Evolutionary conservation across 1,139 yeast genomes (phyloP).

Genomic region (Yamadazyma sp.): DNA sequence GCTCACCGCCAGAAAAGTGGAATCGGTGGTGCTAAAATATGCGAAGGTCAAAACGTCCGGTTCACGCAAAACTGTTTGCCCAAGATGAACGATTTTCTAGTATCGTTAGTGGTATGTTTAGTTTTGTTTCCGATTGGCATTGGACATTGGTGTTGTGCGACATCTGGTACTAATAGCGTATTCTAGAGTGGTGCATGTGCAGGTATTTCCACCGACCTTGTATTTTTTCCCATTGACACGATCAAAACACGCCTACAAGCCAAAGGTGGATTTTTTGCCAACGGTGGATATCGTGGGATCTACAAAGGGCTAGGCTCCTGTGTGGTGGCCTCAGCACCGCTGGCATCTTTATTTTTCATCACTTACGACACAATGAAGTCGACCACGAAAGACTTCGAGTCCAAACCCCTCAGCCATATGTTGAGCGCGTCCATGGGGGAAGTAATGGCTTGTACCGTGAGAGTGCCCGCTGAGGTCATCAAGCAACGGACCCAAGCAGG

Average conservation of each 20-base stretch:
- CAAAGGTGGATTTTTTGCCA: slow-evolving; percentile 85
- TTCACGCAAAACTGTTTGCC: slow-evolving; percentile 30
- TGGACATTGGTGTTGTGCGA: too few relatives aligned
- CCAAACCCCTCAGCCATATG: slow-evolving; percentile 67
- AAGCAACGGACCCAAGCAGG: slow-evolving; percentile 92
- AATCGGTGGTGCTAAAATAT: slow-evolving; percentile 70
- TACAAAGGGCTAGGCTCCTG: slow-evolving; percentile 93
- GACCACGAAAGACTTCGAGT: slow-evolving; percentile 36
- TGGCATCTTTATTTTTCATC: slow-evolving; percentile 85
- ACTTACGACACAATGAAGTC: slow-evolving; percentile 80
- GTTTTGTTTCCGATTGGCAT: too few relatives aligned
- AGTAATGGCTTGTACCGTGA: slow-evolving; percentile 84
- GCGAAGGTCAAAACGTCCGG: slow-evolving; percentile 67
- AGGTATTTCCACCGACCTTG: slow-evolving; percentile 92
- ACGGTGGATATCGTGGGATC: slow-evolving; percentile 92
- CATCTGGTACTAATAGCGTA: too few relatives aligned
- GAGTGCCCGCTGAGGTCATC: slow-evolving; percentile 96
- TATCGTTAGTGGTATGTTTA: slow-evolving; percentile 17
- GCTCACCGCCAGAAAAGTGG: slow-evolving; percentile 60
- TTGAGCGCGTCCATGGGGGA: slow-evolving; percentile 86
- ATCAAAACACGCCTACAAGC: slow-evolving; percentile 93
- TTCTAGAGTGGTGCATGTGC: slow-evolving; percentile 93
- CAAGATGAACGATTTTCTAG: slow-evolving; percentile 13
- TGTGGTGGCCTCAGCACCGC: slow-evolving; percentile 92
- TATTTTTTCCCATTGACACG: slow-evolving; percentile 95